Evolutionary conservation across 2,329 filamentous ascomycete genomes (phyloP).

Genomic region (Colletotrichum tropicale): DNA sequence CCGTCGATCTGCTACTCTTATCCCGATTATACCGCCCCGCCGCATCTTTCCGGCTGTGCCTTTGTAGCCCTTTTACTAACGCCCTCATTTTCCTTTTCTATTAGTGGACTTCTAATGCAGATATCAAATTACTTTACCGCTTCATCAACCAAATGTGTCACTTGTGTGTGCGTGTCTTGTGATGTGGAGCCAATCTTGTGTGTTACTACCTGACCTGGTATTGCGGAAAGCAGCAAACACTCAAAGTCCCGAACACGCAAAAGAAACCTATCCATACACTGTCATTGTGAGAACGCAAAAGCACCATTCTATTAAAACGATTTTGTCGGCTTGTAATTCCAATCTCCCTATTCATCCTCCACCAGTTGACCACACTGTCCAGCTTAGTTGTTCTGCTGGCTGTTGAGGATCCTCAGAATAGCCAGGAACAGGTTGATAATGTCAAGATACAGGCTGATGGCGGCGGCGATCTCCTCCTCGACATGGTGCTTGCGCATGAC

Average conservation of each 20-base stretch:
- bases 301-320: neutral
- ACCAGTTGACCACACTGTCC: neutral
- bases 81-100: slow-evolving; percentile 49
- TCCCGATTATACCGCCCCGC: slow-evolving; percentile 1
- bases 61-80: slow-evolving; percentile 30
- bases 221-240: neutral
- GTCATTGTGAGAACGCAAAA: neutral
- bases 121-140: slow-evolving; percentile 56
- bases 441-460: slow-evolving; percentile 94
- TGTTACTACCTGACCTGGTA: neutral
- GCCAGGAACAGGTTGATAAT: slow-evolving; percentile 97
- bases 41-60: slow-evolving; percentile 16
- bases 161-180: neutral
- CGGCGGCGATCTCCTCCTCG: slow-evolving; percentile 95
- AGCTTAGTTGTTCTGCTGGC: slow-evolving; percentile 85
- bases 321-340: neutral
- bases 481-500: slow-evolving; percentile 96
- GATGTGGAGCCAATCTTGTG: neutral
- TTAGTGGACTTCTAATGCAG: slow-evolving; percentile 69
- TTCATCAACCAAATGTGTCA: neutral
- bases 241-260: neutral
- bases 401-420: slow-evolving; percentile 95
- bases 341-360: neutral
- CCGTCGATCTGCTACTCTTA: slow-evolving; percentile 17
- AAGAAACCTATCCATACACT: neutral